phyloP scores from a whole-genome alignment of 148 eudicot species.

The Camellia japonica region DNA sequence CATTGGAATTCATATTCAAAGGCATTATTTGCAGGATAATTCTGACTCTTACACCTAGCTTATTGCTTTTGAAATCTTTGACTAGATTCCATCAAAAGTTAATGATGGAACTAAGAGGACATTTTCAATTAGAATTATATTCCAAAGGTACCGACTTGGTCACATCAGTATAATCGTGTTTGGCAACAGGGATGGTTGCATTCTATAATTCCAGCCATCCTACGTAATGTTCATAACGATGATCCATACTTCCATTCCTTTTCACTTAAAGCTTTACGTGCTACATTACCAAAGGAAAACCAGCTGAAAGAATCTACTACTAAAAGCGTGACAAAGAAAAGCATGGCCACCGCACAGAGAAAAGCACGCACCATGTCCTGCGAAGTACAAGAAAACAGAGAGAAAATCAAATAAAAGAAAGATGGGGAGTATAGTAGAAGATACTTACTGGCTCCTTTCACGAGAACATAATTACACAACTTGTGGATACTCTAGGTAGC shows the following conservation, averaged over 20 bases:
- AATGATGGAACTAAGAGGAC: not conserved
- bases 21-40: not conserved
- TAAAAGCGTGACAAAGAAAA: not conserved
- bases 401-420: not conserved
- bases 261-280: not conserved
- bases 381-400: not conserved
- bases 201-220: not conserved
- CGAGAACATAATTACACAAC: conserved; percentile 18
- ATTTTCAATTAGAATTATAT: not conserved
- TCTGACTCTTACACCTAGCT: not conserved
- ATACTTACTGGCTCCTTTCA: conserved; percentile 21
- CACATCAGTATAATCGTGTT: not conserved
- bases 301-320: not conserved
- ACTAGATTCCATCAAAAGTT: not conserved
- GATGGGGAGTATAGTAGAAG: not conserved
- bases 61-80: not conserved
- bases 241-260: not conserved
- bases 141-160: not conserved
- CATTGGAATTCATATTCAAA: no score
- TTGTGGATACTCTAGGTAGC: conserved; percentile 20
- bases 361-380: not conserved
- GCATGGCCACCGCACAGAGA: not conserved
- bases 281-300: not conserved
- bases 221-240: not conserved
- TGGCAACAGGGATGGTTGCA: not conserved